A percentile compares a stretch with the other conserved stretches of the same genome.
phyloP scores from a whole-genome alignment of 306 rosid species.

The Quercus glauca region DNA sequence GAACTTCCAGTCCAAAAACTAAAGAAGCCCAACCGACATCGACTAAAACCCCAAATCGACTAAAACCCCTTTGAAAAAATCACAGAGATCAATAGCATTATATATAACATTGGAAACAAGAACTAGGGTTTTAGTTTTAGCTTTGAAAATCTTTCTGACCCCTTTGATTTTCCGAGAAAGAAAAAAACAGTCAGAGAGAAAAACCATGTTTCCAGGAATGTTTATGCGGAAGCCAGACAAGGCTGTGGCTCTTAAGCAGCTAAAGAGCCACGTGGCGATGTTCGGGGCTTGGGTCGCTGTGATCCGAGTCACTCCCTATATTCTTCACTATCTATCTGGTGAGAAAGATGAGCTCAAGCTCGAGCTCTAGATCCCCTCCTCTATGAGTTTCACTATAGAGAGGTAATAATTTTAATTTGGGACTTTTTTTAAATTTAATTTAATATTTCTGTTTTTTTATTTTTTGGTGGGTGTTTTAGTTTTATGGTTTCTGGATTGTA shows the following conservation, averaged over 20 bases:
- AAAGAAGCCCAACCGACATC: not conserved
- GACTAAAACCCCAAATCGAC: not conserved
- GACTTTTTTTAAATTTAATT: not conserved
- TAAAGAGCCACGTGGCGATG: constrained; percentile 68
- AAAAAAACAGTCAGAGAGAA: not conserved
- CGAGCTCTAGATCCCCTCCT: constrained; percentile 39
- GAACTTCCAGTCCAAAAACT: too few relatives aligned
- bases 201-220: constrained; percentile 89
- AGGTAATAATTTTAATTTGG: constrained; percentile 20
- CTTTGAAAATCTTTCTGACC: not conserved
- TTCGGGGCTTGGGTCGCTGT: constrained; percentile 86
- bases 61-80: not conserved
- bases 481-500: not conserved
- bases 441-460: not conserved
- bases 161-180: not conserved
- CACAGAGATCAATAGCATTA: too few relatives aligned
- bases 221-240: constrained; percentile 93
- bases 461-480: not conserved
- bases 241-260: constrained; percentile 80
- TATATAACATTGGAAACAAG: too few relatives aligned
- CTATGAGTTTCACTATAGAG: not conserved
- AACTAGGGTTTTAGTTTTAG: constrained; percentile 24
- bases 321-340: constrained; percentile 62
- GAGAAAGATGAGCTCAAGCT: constrained; percentile 85
- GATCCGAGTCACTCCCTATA: constrained; percentile 74